Evolutionary conservation across 2,329 filamentous ascomycete species (phyloP).

Genomic region (Daldinia eschscholtzii): DNA sequence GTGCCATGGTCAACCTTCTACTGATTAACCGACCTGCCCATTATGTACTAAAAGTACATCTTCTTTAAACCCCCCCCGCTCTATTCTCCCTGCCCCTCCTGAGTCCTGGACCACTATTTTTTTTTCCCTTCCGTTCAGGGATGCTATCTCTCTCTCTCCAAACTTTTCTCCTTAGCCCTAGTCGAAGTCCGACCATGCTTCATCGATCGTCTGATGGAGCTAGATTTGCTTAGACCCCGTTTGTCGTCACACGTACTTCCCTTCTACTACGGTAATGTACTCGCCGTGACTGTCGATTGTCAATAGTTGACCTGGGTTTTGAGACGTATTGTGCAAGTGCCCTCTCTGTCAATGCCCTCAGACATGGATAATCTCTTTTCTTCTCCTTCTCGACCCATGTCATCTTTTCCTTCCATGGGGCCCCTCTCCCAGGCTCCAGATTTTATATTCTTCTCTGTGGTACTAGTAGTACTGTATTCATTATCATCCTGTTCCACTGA

Average conservation of each 20-base stretch:
- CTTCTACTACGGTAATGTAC: slow-evolving; percentile 4
- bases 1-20: slow-evolving; percentile 13
- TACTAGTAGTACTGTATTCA: background rate
- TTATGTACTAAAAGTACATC: slow-evolving; percentile 4
- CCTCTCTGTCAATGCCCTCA: slow-evolving; percentile 45
- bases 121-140: slow-evolving; percentile 31
- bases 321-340: slow-evolving; percentile 45
- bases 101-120: slow-evolving; percentile 33
- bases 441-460: slow-evolving; percentile 11
- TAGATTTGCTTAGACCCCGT: slow-evolving; percentile 45
- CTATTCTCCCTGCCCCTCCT: slow-evolving; percentile 30
- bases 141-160: slow-evolving; percentile 38
- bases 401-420: slow-evolving; percentile 12
- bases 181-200: slow-evolving; percentile 45
- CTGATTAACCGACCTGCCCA: slow-evolving; percentile 15
- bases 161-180: slow-evolving; percentile 42
- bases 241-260: slow-evolving; percentile 43
- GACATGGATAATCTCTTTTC: slow-evolving; percentile 47
- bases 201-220: slow-evolving; percentile 48
- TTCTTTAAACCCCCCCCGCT: slow-evolving; percentile 16
- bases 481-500: slow-evolving; percentile 8
- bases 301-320: slow-evolving; percentile 40
- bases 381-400: slow-evolving; percentile 28
- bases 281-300: slow-evolving; percentile 31
- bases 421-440: slow-evolving; percentile 5